Conservation (phyloP, 1,284 basidiomycete genomes). For the Malassezia furfur region DNA sequence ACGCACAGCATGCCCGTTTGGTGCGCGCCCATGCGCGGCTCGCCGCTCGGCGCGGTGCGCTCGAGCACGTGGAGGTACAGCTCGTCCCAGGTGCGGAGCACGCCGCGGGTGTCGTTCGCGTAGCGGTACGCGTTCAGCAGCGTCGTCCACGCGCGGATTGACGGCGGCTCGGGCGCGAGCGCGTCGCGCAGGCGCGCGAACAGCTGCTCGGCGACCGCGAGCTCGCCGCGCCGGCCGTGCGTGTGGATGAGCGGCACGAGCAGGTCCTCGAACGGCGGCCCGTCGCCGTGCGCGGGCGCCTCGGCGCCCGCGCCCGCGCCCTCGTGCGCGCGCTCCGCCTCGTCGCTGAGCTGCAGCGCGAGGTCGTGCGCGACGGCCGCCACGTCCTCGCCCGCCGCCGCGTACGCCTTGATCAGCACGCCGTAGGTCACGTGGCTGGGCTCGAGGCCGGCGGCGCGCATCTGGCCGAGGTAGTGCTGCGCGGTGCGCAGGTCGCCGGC, state of each 20-base stretch:
- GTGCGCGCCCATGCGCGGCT: not conserved
- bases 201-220: slow-evolving; percentile 57
- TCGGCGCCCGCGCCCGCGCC: not conserved
- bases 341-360: slow-evolving; percentile 19
- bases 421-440: slow-evolving; percentile 66
- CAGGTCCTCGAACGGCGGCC: slow-evolving; percentile 45
- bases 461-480: slow-evolving; percentile 63
- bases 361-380: slow-evolving; percentile 28
- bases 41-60: not conserved
- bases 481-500: slow-evolving; percentile 57
- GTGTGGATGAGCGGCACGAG: slow-evolving; percentile 60
- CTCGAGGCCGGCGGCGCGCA: slow-evolving; percentile 60
- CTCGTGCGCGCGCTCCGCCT: not conserved
- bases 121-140: slow-evolving; percentile 69
- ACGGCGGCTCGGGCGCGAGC: slow-evolving; percentile 55
- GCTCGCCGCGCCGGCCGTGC: slow-evolving; percentile 54
- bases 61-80: slow-evolving; percentile 56
- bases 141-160: slow-evolving; percentile 57
- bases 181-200: slow-evolving; percentile 55
- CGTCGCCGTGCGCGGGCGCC: slow-evolving; percentile 14
- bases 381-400: slow-evolving; percentile 25
- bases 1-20: slow-evolving; percentile 59
- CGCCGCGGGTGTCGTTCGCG: slow-evolving; percentile 56
- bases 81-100: slow-evolving; percentile 62
- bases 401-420: slow-evolving; percentile 53